Base-by-base conservation (phyloP, 2,329 filamentous ascomycete species). In the Aspergillus nomiae region DNA sequence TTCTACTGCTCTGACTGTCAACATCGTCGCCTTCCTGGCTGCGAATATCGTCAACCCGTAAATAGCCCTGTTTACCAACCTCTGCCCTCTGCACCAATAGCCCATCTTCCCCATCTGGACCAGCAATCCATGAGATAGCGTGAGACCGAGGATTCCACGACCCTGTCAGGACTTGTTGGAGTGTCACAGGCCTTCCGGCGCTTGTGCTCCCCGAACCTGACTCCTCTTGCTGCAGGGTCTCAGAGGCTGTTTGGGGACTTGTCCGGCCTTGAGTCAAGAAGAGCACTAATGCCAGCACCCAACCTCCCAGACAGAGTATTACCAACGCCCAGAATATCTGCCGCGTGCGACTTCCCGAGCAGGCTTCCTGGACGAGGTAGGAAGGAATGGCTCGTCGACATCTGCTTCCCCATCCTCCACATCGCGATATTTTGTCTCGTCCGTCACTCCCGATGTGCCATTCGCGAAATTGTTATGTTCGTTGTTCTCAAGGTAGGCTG, bases 1-100 rank as follows among this genome's bases (percentile, higher is more conserved):
- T 91, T 67, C 85, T 89, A 59, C 87, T 86, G 57, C 84, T 81
- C 50, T 81, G 78, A 7, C 81, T 77, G 3, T 80, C 79, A 3
- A 73, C 74, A 3, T 79, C 74, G 4, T 78, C 74, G 9, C 78
- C 74, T 53, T 84, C 82, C 61, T 84, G 80, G 56, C 83, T 84
- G 62, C 89, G 87, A 59, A 99, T 90, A 76, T 98, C 92, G 74
- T 97, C 91, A 0, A 97, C 92, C 1, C 95, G 87, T 59, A 99
- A 81, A 71, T 90, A 98, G 63, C 90, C 89, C 70, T 92, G 88
- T 6, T 84, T 87, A 1, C 76, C 72, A 28, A 59, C 86, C 57
- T 84, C 88, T 30, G 75, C 75, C 71, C 86, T 84, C 77, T 97
- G 91, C 24, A 99, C 85, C 67, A 99, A 77, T 63, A 98, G 77